A percentile compares a stretch with the other conserved stretches of the same genome.
Conservation (phyloP, 768 basidiomycete species). For the Tephrocybe sp. region DNA sequence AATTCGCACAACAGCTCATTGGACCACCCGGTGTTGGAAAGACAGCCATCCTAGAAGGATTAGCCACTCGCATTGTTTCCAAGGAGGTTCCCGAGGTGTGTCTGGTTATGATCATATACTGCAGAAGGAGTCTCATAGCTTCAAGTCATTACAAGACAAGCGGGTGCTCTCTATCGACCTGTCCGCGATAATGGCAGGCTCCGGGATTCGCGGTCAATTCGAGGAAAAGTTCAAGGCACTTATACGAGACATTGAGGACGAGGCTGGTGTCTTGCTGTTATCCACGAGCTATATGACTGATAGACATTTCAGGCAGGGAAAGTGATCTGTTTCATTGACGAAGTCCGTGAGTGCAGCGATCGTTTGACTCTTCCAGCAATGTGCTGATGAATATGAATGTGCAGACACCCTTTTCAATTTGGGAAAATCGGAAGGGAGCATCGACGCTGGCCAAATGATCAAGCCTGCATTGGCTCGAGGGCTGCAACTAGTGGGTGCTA, state of each 20-base stretch:
- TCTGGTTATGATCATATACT: neutral
- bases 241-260: conserved; percentile 87
- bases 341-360: conserved; percentile 69
- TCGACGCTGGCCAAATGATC: conserved; percentile 93
- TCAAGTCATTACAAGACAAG: conserved; percentile 80
- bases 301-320: conserved; percentile 51
- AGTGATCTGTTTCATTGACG: conserved; percentile 92
- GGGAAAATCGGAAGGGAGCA: conserved; percentile 88
- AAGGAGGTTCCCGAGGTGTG: conserved; percentile 89
- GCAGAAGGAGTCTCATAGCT: neutral
- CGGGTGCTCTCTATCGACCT: conserved; percentile 88
- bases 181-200: conserved; percentile 82
- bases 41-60: conserved; percentile 88
- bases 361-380: neutral
- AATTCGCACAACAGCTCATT: conserved; percentile 50
- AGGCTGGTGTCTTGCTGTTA: conserved; percentile 41
- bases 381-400: neutral
- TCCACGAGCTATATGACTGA: conserved; percentile 5
- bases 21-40: conserved; percentile 92
- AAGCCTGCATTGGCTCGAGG: conserved; percentile 89
- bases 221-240: conserved; percentile 93
- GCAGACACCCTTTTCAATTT: conserved; percentile 81
- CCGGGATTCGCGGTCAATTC: conserved; percentile 89
- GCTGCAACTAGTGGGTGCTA: conserved; percentile 86
- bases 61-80: conserved; percentile 83